Evolutionary conservation across 2,329 filamentous ascomycete species (phyloP), one percentile per base, ranked within the genome.

Genomic region (Trichophyton mentagrophytes): DNA sequence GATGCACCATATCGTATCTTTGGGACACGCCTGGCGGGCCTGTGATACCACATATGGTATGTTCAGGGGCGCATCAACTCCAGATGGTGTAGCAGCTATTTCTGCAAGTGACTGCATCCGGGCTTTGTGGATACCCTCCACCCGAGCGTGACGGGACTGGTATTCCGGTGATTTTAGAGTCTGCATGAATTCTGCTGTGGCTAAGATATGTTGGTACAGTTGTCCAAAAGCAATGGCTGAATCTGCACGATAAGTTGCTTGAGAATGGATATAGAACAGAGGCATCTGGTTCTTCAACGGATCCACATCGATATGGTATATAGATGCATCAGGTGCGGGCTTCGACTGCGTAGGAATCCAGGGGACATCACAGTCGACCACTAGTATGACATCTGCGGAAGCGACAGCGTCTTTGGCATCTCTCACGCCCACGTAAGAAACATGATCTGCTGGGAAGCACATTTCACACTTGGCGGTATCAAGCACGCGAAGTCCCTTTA

Each of bases 351-450:
- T 93, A n/a, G 86, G 85, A 60, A 96, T 90, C 90, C 90, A 96
- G 0, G 91, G 91, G 0, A 96, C 90, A 69, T 96, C 91, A 65
- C 90, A 95, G 72, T 96, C 88, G 25, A 95, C 70, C 1, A 96
- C 86, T 0, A 96, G 66, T 62, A 96, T 95, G 9, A 90, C 82
- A 70, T 96, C 92, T 0, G 91, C 89, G 0, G 83, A 83, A 62
- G 79, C 81, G 69, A 96, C 88, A 47, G 80, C 78, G 1, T 88
- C 83, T 58, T 95, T 87, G 2, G 89, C 89, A 67, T 85, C 95
- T 49, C 85, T 80, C 58, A 93, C 72, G 1, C 91, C 86, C 11
- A 89, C 70, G 76, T 82, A 89, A 0, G 75, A 83, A 0, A 74
- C 72, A 55, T 79, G 77, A 51, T 77, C 67, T 0, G 73, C 72